These are phyloP conservation scores for Neofusicoccum ribis DNA, from an alignment of 2,329 filamentous ascomycete species.

Conservation along the genomic window DNA sequence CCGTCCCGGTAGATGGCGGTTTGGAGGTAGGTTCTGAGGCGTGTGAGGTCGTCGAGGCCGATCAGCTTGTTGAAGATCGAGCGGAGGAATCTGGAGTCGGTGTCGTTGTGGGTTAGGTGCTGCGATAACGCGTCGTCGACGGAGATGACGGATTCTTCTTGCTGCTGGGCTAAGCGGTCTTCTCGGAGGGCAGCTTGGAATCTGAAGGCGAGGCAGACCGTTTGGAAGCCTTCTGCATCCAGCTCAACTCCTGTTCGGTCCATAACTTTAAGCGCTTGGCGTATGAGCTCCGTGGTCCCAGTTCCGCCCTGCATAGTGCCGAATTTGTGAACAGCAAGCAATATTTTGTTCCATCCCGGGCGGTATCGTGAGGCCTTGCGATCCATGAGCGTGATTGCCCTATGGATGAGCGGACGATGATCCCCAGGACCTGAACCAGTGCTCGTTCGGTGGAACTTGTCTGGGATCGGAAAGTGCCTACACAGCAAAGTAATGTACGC, in stretches of 20 bases:
- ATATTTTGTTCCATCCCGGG: slow-evolving; percentile 28
- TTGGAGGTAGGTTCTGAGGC: slow-evolving; percentile 45
- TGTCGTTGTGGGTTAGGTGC: background rate
- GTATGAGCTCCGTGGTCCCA: background rate
- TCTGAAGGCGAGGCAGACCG: background rate
- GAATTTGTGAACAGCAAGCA: slow-evolving; percentile 22
- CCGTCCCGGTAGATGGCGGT: slow-evolving; percentile 21
- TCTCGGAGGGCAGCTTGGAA: background rate
- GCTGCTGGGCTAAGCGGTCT: background rate
- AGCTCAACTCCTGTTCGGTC: background rate
- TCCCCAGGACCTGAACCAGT: background rate
- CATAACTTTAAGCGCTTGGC: slow-evolving; percentile 2
- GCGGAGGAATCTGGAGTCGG: slow-evolving; percentile 13
- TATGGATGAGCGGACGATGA: background rate
- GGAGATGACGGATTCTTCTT: background rate
- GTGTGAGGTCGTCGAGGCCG: slow-evolving; percentile 19
- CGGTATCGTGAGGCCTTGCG: slow-evolving; percentile 21
- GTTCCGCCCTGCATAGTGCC: background rate
- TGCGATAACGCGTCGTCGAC: background rate
- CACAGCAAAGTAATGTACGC: slow-evolving; percentile 57
- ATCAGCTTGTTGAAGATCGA: slow-evolving; percentile 13
- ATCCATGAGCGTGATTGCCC: slow-evolving; percentile 30
- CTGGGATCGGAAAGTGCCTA: slow-evolving; percentile 35
- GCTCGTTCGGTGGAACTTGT: slow-evolving; percentile 9
- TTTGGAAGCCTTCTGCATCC: slow-evolving; percentile 5